Conservation (phyloP, 805 yeast species). For the Ogataea corticis region DNA sequence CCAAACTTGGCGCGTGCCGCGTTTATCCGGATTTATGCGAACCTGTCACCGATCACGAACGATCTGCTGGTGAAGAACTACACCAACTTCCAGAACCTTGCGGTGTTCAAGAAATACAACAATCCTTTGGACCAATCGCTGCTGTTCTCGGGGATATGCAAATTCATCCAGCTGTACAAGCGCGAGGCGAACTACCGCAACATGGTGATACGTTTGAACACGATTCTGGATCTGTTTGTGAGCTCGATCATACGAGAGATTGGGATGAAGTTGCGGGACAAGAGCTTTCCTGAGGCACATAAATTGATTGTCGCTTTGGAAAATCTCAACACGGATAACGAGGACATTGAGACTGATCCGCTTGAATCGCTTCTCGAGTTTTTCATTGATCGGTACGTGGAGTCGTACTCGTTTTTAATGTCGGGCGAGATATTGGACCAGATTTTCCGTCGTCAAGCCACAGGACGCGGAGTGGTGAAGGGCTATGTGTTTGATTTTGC, state of each 20-base stretch:
- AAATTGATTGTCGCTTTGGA: constrained; percentile 29
- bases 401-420: constrained; percentile 29
- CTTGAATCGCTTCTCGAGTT: constrained; percentile 36
- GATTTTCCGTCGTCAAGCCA: constrained; percentile 16
- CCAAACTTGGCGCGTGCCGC: constrained; percentile 25
- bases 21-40: constrained; percentile 30
- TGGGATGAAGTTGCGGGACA: constrained; percentile 53
- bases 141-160: constrained; percentile 32
- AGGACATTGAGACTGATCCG: constrained; percentile 38
- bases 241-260: constrained; percentile 70
- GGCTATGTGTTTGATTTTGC: constrained; percentile 29
- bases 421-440: constrained; percentile 22
- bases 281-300: constrained; percentile 42
- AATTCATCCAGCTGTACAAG: constrained; percentile 29
- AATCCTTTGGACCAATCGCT: constrained; percentile 34
- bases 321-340: constrained; percentile 25
- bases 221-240: constrained; percentile 67
- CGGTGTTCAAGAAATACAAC: constrained; percentile 31
- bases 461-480: constrained; percentile 30
- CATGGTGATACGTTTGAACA: constrained; percentile 42
- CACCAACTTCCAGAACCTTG: constrained; percentile 33
- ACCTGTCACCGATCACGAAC: constrained; percentile 31
- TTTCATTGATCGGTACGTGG: constrained; percentile 33
- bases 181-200: constrained; percentile 23
- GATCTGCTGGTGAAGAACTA: constrained; percentile 36